Base-by-base conservation (phyloP, 257 asterid genomes). In the Datura wrightii region DNA sequence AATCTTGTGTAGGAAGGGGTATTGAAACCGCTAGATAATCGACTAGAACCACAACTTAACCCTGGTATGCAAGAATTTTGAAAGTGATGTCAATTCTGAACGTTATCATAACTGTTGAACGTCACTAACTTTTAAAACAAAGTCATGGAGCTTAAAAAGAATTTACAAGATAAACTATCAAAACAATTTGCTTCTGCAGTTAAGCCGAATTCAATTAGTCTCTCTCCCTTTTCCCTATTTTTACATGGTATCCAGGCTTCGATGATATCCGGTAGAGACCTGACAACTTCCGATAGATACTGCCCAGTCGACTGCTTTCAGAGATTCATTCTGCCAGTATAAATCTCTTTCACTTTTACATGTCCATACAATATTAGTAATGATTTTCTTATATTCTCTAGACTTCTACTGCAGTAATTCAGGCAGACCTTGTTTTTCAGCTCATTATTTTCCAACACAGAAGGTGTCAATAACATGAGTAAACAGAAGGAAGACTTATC, bases 91-190 rank as follows among this genome's bases (percentile, higher is more conserved):
- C 2, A 60, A 16, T 48, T 24, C 81, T 74, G 60, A 74, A 13
- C n/a, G 46, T 37, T 19, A 72, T 19, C 59, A 46, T 19, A 11
- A 19, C 11, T 10, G 19, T 46, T 48, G 56, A 72, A 58, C 79
- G 41, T 44, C 39, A 56, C 6, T 13, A 72, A 46, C 41, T 72
- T 72, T 8, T 46, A 41, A 10, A 19, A 46, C 80, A 46, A 72
- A 24, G 80, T 19, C 37, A 72, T 8, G 24, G 15, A 1, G 58
- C 18, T 67, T 36, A 10, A 31, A 3, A 72, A 72, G 41, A 34
- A 44, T 72, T 71, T 71, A 19, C 41, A 72, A 46, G 80, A 44
- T 52, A 44, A 72, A 46, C 80, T 46, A 10, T 46, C 80, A 46
- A 72, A 41, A 46, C 41, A 46, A 72, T 11, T 14, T 6, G 48